Evolutionary conservation across 305 asterid genomes (phyloP).

Genomic region (Euphrasia arctica): DNA sequence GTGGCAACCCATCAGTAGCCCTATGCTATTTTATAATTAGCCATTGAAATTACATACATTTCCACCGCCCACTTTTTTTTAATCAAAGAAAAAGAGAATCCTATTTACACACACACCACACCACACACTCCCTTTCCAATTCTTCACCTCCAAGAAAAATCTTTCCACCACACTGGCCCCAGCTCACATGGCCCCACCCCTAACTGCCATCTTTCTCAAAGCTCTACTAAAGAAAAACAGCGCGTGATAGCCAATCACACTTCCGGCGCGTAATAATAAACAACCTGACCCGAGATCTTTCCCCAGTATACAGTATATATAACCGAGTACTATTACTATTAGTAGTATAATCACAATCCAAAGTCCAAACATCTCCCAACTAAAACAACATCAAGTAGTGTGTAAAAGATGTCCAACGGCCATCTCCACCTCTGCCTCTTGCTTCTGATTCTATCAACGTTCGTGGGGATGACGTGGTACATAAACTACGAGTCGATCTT

Average conservation of each 20-base stretch:
- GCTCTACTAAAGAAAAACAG: neutral
- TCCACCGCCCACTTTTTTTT: conserved; percentile 46
- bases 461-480: conserved; percentile 80
- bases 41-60: neutral
- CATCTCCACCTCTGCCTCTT: conserved; percentile 68
- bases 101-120: neutral
- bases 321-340: too few relatives aligned
- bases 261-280: too few relatives aligned
- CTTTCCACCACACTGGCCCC: conserved; percentile 25
- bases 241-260: neutral
- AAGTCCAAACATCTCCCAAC: neutral
- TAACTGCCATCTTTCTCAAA: neutral
- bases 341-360: neutral
- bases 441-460: conserved; percentile 46
- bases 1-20: conserved; percentile 35
- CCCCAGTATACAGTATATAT: too few relatives aligned
- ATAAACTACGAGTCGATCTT: conserved; percentile 54
- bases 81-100: conserved; percentile 22
- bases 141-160: conserved; percentile 31
- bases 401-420: conserved; percentile 26
- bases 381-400: neutral
- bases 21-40: neutral
- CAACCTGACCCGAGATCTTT: too few relatives aligned
- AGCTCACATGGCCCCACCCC: conserved; percentile 22
- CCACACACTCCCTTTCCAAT: neutral